A percentile compares a stretch with the other conserved stretches of the same genome.
Evolutionary conservation across 768 basidiomycete genomes (phyloP).

Genomic region (Mycena venus): DNA sequence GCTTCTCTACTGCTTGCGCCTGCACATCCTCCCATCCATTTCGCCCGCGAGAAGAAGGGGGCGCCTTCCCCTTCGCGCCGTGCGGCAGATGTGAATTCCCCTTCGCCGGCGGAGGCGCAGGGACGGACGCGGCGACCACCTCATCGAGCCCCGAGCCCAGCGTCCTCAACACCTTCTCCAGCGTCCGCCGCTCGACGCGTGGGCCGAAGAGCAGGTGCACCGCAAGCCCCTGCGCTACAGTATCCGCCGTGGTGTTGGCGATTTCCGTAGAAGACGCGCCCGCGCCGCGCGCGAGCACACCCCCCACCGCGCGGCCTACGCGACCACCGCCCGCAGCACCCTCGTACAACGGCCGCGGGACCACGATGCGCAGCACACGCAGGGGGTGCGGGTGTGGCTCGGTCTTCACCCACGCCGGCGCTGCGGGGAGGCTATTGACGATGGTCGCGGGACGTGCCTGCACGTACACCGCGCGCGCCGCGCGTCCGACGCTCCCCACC

Average conservation of each 20-base stretch:
- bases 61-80: not conserved
- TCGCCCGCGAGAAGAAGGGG: conserved; percentile 7
- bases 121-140: not conserved
- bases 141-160: conserved; percentile 21
- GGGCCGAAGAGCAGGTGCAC: conserved; percentile 30
- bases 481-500: conserved; percentile 2
- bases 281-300: not conserved
- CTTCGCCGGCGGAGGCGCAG: not conserved
- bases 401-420: not conserved
- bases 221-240: conserved; percentile 2
- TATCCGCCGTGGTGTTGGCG: not conserved
- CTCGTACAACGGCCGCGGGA: conserved; percentile 31
- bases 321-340: conserved; percentile 27
- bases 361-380: conserved; percentile 28
- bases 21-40: not conserved
- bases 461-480: conserved; percentile 21
- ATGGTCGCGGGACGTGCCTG: not conserved
- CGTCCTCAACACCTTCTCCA: conserved; percentile 34
- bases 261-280: not conserved
- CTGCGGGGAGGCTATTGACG: not conserved
- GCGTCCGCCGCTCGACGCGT: conserved; percentile 31
- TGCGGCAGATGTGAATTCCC: not conserved
- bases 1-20: not conserved
- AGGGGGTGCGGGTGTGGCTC: conserved; percentile 23
- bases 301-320: conserved; percentile 28